These are phyloP conservation scores for Helenozyma rhizophorensis DNA, from an alignment of 805 yeast species.

Conservation along the genomic window DNA sequence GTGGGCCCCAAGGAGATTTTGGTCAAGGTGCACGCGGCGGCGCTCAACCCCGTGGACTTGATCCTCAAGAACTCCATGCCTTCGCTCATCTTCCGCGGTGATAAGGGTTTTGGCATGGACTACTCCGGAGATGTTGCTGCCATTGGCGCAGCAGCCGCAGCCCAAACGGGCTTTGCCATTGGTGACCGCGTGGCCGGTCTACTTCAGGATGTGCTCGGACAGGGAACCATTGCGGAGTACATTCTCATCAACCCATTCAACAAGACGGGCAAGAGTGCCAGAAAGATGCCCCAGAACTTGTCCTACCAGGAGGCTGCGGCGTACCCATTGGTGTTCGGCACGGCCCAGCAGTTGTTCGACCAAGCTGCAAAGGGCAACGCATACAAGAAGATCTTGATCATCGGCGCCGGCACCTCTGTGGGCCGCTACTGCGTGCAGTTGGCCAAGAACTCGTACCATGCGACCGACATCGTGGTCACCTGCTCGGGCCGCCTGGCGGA, in stretches of 20 bases:
- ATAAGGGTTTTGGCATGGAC: slow-evolving; percentile 28
- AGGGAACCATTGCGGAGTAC: slow-evolving; percentile 48
- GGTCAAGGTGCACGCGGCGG: slow-evolving; percentile 28
- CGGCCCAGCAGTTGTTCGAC: slow-evolving; percentile 48
- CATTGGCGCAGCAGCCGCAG: slow-evolving; percentile 24
- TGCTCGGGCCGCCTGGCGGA: slow-evolving; percentile 49
- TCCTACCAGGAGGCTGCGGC: slow-evolving; percentile 58
- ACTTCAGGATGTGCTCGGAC: slow-evolving; percentile 12
- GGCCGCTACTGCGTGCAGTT: slow-evolving; percentile 56
- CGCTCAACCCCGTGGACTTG: slow-evolving; percentile 33
- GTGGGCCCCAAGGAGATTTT: slow-evolving; percentile 18
- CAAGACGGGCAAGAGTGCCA: slow-evolving; percentile 31
- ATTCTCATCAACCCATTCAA: slow-evolving; percentile 33
- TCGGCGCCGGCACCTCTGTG: slow-evolving; percentile 75
- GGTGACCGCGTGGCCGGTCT: slow-evolving; percentile 31
- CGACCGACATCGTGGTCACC: slow-evolving; percentile 51
- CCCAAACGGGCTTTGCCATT: slow-evolving; percentile 16
- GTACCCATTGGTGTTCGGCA: slow-evolving; percentile 58
- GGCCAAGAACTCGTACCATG: slow-evolving; percentile 41
- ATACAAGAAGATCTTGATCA: slow-evolving; percentile 49
- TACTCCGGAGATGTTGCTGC: slow-evolving; percentile 30
- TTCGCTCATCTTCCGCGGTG: slow-evolving; percentile 7
- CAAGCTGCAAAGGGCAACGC: slow-evolving; percentile 29
- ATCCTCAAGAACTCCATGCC: slow-evolving; percentile 16
- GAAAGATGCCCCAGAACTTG: slow-evolving; percentile 42